Base-by-base conservation (phyloP, 192 early-diverging fungal genomes). In the Coemansia erecta region DNA sequence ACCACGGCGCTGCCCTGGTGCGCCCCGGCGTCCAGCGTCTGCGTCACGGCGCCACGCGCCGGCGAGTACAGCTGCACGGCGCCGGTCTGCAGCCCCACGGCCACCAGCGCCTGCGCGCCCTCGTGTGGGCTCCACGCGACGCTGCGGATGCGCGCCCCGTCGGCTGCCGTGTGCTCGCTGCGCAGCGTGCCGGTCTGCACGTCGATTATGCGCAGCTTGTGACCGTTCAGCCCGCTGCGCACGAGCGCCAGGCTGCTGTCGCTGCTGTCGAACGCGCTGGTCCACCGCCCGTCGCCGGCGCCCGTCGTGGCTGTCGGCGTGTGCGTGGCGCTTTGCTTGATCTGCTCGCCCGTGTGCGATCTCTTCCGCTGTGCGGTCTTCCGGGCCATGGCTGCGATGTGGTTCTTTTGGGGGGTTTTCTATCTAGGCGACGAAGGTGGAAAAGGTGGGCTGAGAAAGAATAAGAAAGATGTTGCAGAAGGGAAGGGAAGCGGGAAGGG, bases 301-400 rank as follows among this genome's bases (percentile, higher is more conserved):
- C 17, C 22, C 11, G 37, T 58, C 26, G 48, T 31, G n/a, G 68
- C 66, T 37, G 44, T 61, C 3, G 52, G 47, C 0, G 60, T 46
- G 55, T 50, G 50, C 33, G 10, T 22, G 8, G 48, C n/a, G 3
- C 24, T 17, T 21, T n/a, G n/a, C n/a, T n/a, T n/a, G n/a, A n/a
- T n/a, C n/a, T n/a, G n/a, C n/a, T n/a, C n/a, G n/a, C 15, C 33
- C n/a, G 45, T 43, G 40, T 65, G 62, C 19, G 63, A 55, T 57
- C 50, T 77, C 64, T 50, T 70, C 57, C 74, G 68, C 40, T 63
- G 37, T 13, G 66, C 56, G n/a, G 74, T 77, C 57, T 71, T 71
- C 13, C 42, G 61, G 18, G 44, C 64, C 74, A 77, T 77, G 35
- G 10, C n/a, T n/a, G n/a, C n/a, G n/a, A n/a, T n/a, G n/a, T n/a